A percentile compares a stretch with the other conserved stretches of the same genome.
Conservation (phyloP, 805 yeast species). For the Yueomyces sinensis region DNA sequence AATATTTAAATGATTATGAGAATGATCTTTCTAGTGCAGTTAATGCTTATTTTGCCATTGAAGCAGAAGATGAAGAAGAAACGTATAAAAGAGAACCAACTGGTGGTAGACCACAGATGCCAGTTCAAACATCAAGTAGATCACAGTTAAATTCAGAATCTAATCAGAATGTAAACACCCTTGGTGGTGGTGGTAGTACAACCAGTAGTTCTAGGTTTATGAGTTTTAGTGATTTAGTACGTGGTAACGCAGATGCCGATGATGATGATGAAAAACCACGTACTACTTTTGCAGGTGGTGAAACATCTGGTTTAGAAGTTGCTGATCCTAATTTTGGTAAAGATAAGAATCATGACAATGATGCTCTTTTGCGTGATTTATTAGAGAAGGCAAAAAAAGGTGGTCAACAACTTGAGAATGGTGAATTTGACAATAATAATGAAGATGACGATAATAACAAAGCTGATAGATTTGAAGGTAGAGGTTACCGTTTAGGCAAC, state of each 20-base stretch:
- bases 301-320: conserved; percentile 67
- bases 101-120: no score
- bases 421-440: conserved; percentile 11
- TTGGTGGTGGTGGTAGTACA: background rate
- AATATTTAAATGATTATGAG: conserved; percentile 24
- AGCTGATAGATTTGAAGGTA: conserved; percentile 25
- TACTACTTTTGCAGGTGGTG: conserved; percentile 52
- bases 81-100: no score
- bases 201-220: conserved; percentile 22
- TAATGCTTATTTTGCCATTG: conserved; percentile 15
- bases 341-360: conserved; percentile 14
- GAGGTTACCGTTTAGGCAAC: conserved; percentile 30
- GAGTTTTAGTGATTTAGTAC: conserved; percentile 28
- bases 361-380: conserved; percentile 38
- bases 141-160: no score
- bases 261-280: conserved; percentile 44
- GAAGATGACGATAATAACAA: conserved; percentile 6
- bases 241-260: conserved; percentile 26
- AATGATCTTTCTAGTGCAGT: conserved; percentile 16
- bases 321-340: conserved; percentile 50
- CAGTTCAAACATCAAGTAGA: no score
- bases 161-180: no score
- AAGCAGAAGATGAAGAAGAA: conserved; percentile 1
- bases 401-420: conserved; percentile 33
- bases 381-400: conserved; percentile 57